Percentiles rank a stretch among this genome's conserved stretches.
phyloP scores from a whole-genome alignment of 2,329 filamentous ascomycete species.

The Penicillium sp. region DNA sequence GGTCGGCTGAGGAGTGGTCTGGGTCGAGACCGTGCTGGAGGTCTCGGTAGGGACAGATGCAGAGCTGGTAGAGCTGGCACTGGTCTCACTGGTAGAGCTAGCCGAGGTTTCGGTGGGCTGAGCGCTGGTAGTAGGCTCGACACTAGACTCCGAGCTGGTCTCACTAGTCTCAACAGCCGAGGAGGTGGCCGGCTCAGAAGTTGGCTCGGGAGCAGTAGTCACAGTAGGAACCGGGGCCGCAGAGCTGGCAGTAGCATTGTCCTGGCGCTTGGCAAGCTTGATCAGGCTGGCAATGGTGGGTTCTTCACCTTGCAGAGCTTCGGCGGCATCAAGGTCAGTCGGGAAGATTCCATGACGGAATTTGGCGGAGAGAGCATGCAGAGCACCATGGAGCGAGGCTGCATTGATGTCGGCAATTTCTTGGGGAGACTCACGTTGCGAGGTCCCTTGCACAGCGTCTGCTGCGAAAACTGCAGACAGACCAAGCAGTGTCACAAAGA shows the following conservation, averaged over 20 bases:
- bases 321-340: constrained; percentile 55
- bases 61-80: constrained; percentile 4
- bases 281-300: constrained; percentile 54
- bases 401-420: constrained; percentile 51
- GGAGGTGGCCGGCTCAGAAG: constrained; percentile 9
- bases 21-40: not conserved
- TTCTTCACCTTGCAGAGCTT: constrained; percentile 54
- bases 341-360: constrained; percentile 62
- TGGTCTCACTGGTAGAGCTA: constrained; percentile 8
- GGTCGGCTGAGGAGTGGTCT: constrained; percentile 22
- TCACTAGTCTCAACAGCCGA: constrained; percentile 10
- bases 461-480: constrained; percentile 21
- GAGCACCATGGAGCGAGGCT: constrained; percentile 55
- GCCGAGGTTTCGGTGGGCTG: constrained; percentile 13
- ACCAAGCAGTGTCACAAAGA: constrained; percentile 23
- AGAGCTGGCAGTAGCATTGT: constrained; percentile 21
- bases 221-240: not conserved
- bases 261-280: constrained; percentile 56
- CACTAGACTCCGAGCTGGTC: constrained; percentile 7
- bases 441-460: constrained; percentile 12
- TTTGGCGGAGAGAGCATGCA: constrained; percentile 55
- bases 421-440: constrained; percentile 38
- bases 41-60: not conserved
- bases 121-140: constrained; percentile 8
- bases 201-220: constrained; percentile 7